phyloP scores from a whole-genome alignment of 441 rosid genomes.

The Euphorbia corollata region DNA sequence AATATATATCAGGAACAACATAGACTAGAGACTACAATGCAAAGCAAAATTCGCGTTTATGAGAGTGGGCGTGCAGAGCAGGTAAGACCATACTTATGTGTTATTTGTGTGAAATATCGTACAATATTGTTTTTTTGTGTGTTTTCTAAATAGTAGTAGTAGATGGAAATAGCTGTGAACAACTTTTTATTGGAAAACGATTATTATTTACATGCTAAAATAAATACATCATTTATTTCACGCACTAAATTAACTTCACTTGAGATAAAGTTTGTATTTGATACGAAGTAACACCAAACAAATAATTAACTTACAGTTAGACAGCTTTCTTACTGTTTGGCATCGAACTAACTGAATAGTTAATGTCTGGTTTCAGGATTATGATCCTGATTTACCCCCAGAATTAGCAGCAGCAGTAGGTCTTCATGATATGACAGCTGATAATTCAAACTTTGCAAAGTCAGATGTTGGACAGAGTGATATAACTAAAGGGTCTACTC shows the following conservation, averaged over 20 bases:
- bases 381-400: constrained; percentile 95
- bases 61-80: constrained; percentile 92
- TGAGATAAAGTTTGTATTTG: too few relatives aligned
- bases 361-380: constrained; percentile 47
- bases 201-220: neutral
- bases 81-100: constrained; percentile 36
- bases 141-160: too few relatives aligned
- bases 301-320: too few relatives aligned
- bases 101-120: neutral
- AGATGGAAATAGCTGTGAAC: neutral
- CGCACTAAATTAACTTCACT: neutral
- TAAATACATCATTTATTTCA: neutral
- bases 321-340: neutral
- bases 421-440: constrained; percentile 55
- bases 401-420: constrained; percentile 96
- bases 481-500: constrained; percentile 46
- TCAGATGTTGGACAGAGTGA: constrained; percentile 57
- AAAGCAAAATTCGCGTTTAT: constrained; percentile 96
- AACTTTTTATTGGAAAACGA: neutral
- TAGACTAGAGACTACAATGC: constrained; percentile 88
- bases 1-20: constrained; percentile 63
- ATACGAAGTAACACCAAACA: neutral
- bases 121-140: too few relatives aligned
- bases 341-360: neutral
- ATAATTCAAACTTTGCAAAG: constrained; percentile 47